phyloP scores from a whole-genome alignment of 805 yeast genomes.

The Candida arabinofermentans region DNA sequence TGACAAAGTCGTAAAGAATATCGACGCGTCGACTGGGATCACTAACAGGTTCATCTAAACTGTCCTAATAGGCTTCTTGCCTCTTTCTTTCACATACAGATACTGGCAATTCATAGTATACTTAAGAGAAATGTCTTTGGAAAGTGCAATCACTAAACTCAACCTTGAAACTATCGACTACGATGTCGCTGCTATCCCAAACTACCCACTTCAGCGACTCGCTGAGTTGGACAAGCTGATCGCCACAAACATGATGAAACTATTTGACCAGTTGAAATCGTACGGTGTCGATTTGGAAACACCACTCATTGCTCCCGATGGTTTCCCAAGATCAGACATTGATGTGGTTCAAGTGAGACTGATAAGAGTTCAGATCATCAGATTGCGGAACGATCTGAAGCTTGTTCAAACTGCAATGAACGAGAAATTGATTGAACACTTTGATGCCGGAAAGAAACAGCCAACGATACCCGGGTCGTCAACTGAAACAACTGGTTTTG shows the following conservation, averaged over 20 bases:
- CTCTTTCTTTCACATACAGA: no score
- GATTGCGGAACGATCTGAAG: conserved; percentile 66
- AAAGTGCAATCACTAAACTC: conserved; percentile 19
- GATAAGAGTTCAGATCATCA: conserved; percentile 58
- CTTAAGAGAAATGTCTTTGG: conserved; percentile 26
- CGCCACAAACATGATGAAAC: conserved; percentile 36
- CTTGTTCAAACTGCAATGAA: conserved; percentile 45
- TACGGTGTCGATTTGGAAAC: conserved; percentile 51
- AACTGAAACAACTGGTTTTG: not conserved
- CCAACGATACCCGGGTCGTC: no score
- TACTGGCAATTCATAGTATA: no score
- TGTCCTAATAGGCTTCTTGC: not conserved
- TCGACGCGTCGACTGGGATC: not conserved
- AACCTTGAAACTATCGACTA: conserved; percentile 15
- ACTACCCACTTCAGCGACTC: conserved; percentile 21
- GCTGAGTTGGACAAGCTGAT: conserved; percentile 33
- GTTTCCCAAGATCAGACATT: conserved; percentile 81
- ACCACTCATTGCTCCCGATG: conserved; percentile 62
- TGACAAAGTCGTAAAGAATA: not conserved
- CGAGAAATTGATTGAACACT: conserved; percentile 39
- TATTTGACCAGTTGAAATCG: conserved; percentile 39
- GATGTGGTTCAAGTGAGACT: conserved; percentile 70
- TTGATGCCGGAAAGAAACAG: conserved; percentile 1
- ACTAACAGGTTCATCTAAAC: not conserved
- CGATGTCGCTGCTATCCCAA: conserved; percentile 11